A percentile compares a stretch with the other conserved stretches of the same genome.
Evolutionary conservation across 163 green algal genomes (phyloP).

Genomic region (Scenedesmus sp.): DNA sequence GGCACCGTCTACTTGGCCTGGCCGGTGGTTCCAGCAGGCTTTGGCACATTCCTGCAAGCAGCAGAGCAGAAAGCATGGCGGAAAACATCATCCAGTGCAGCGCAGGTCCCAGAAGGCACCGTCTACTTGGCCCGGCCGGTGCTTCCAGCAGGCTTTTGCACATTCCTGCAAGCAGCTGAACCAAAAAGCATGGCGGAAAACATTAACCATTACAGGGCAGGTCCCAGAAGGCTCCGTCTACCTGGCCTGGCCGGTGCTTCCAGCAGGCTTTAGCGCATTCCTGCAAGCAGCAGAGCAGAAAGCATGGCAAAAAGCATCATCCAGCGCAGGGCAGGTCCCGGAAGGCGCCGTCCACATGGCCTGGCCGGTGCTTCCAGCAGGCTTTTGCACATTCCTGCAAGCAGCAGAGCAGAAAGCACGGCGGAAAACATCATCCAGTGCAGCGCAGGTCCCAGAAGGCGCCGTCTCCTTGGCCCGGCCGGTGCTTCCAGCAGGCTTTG

Average conservation of each 20-base stretch:
- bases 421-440: constrained; percentile 61
- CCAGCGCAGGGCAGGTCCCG: constrained; percentile 83
- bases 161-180: not conserved
- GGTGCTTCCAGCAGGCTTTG: constrained; percentile 17
- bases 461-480: constrained; percentile 52
- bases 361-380: constrained; percentile 12
- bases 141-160: constrained; percentile 4
- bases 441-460: constrained; percentile 79
- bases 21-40: constrained; percentile 9
- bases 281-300: not conserved
- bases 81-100: constrained; percentile 71
- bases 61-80: not conserved
- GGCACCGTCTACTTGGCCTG: constrained; percentile 55
- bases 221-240: constrained; percentile 67
- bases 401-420: not conserved
- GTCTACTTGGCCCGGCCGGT: constrained; percentile 37
- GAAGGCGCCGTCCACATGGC: constrained; percentile 67
- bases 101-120: constrained; percentile 76
- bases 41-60: not conserved
- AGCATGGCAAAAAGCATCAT: too few relatives aligned
- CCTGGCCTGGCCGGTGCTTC: not conserved
- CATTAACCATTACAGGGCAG: constrained; percentile 81
- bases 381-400: not conserved
- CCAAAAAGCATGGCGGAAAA: too few relatives aligned
- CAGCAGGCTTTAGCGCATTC: not conserved